Percentiles rank a stretch among this genome's conserved stretches.
Evolutionary conservation across 1,284 basidiomycete genomes (phyloP).

Genomic region (Boletus sp.): DNA sequence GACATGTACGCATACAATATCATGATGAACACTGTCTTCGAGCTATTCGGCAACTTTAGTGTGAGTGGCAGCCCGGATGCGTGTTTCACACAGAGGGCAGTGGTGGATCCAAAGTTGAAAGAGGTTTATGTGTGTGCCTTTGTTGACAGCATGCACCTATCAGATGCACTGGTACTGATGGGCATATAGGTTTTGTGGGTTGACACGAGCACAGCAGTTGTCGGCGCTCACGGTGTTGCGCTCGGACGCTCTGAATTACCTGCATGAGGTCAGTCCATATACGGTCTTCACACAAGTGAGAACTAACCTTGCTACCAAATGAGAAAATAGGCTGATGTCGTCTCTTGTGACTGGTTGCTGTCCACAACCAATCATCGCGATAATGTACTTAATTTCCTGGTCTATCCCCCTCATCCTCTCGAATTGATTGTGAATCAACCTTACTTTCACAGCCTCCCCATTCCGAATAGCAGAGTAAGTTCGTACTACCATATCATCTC

Average conservation of each 20-base stretch:
- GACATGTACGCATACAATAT: slow-evolving; percentile 79
- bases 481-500: no score
- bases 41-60: slow-evolving; percentile 63
- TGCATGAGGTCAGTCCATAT: no score
- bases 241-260: slow-evolving; percentile 56
- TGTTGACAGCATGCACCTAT: neutral
- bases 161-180: neutral
- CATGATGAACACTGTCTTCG: slow-evolving; percentile 56
- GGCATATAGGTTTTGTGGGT: slow-evolving; percentile 56
- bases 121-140: slow-evolving; percentile 76
- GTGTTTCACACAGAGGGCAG: slow-evolving; percentile 71
- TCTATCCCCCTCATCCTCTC: no score
- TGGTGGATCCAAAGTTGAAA: slow-evolving; percentile 60
- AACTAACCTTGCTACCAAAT: no score
- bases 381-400: no score
- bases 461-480: no score
- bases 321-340: no score
- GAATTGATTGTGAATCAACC: no score
- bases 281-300: no score
- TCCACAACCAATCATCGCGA: no score
- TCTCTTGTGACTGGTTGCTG: no score
- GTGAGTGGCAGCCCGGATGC: slow-evolving; percentile 63
- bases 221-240: slow-evolving; percentile 50
- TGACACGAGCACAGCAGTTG: slow-evolving; percentile 49
- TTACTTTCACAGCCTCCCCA: no score